These are phyloP conservation scores for Xylariaceae sp. DNA, from an alignment of 2,329 filamentous ascomycete genomes.

Conservation along the genomic window DNA sequence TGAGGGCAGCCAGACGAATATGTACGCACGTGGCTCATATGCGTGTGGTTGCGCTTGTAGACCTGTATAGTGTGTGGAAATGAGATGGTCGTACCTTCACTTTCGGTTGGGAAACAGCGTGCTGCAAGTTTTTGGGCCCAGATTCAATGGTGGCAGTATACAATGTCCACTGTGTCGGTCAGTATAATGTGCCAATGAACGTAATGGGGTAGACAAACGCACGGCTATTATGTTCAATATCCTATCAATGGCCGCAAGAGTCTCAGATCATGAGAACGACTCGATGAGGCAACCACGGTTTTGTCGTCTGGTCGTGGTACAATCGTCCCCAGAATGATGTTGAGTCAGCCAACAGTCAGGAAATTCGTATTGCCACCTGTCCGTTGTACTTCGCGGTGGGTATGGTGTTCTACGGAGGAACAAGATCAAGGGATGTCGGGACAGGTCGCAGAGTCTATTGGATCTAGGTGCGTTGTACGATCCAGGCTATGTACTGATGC, in stretches of 20 bases:
- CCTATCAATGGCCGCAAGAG: too few species aligned
- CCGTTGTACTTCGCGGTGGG: slow-evolving; percentile 20
- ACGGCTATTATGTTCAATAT: too few species aligned
- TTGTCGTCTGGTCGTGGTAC: slow-evolving; percentile 1
- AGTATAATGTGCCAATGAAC: too few species aligned
- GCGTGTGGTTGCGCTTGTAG: not conserved
- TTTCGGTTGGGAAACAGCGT: not conserved
- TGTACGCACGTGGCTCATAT: slow-evolving; percentile 15
- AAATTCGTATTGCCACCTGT: slow-evolving; percentile 17
- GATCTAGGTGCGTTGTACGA: slow-evolving; percentile 23
- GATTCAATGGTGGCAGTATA: too few species aligned
- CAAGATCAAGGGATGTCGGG: slow-evolving; percentile 24
- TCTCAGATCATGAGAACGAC: too few species aligned
- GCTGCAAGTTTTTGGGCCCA: too few species aligned
- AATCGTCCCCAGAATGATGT: not conserved
- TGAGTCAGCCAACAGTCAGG: slow-evolving; percentile 23
- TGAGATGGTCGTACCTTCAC: slow-evolving; percentile 19
- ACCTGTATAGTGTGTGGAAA: slow-evolving; percentile 14
- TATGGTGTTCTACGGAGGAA: slow-evolving; percentile 17
- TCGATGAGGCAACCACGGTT: not conserved
- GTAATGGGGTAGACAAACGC: too few species aligned
- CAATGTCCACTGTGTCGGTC: too few species aligned
- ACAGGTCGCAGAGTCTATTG: slow-evolving; percentile 24
- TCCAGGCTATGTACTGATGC: slow-evolving; percentile 23
- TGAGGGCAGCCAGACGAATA: not conserved